Percentiles rank a stretch among this genome's conserved stretches.
Conservation (phyloP, 2,329 filamentous ascomycete species). For the Endothia cerciana region DNA sequence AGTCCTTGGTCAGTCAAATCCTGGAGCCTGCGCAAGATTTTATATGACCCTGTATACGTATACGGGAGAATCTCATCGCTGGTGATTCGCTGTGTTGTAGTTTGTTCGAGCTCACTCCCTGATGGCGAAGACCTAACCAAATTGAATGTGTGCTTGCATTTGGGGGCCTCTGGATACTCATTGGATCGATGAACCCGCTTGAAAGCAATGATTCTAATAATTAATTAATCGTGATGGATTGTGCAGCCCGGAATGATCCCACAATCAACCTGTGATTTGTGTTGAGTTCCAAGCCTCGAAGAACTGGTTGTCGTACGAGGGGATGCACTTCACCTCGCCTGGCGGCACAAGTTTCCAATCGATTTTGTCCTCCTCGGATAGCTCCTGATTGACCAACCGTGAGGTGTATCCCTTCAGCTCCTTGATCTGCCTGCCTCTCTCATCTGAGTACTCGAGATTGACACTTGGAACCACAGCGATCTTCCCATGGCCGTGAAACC, state of each 20-base stretch:
- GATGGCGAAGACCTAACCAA: too few species aligned
- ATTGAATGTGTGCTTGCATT: too few species aligned
- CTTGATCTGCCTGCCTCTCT: too few species aligned
- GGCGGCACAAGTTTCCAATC: not conserved
- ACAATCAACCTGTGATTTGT: not conserved
- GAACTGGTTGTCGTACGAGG: not conserved
- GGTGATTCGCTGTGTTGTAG: not conserved
- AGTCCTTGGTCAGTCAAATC: not conserved
- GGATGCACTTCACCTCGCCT: not conserved
- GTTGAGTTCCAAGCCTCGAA: not conserved
- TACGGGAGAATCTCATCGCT: not conserved
- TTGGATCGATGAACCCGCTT: too few species aligned
- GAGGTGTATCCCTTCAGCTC: too few species aligned
- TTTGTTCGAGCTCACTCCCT: not conserved
- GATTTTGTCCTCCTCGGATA: too few species aligned
- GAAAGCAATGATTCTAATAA: too few species aligned
- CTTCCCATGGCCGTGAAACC: too few species aligned
- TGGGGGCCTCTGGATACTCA: too few species aligned
- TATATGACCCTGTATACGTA: not conserved
- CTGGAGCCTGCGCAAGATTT: not conserved
- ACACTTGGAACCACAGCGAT: too few species aligned
- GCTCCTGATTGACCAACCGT: too few species aligned
- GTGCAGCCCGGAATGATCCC: not conserved
- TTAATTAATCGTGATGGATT: not conserved
- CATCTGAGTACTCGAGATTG: too few species aligned